A percentile compares a stretch with the other conserved stretches of the same genome.
phyloP scores from a whole-genome alignment of 2,329 filamentous ascomycete species.

The Lachnellula occidentalis region DNA sequence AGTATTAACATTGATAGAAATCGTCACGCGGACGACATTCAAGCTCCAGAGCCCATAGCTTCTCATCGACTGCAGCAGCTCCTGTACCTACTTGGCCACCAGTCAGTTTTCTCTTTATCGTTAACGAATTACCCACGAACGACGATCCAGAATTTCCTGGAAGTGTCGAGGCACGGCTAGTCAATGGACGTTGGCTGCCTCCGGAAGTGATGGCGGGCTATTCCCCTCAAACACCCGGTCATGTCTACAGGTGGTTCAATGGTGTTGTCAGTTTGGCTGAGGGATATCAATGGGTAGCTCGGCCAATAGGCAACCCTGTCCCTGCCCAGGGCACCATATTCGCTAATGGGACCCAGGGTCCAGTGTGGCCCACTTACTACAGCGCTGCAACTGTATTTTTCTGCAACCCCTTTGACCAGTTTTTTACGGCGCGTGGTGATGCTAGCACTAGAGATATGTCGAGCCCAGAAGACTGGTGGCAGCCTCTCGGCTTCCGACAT shows the following conservation, averaged over 20 bases:
- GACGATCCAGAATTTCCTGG: slow-evolving; percentile 20
- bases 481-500: slow-evolving; percentile 16
- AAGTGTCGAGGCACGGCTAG: slow-evolving; percentile 10
- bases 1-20: background rate
- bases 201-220: slow-evolving; percentile 17
- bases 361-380: slow-evolving; percentile 7
- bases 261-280: slow-evolving; percentile 11
- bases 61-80: slow-evolving; percentile 1
- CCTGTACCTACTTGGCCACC: background rate
- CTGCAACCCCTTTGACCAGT: slow-evolving; percentile 17
- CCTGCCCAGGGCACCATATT: background rate
- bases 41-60: background rate
- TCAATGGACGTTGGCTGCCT: slow-evolving; percentile 20
- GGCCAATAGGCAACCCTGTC: background rate
- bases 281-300: slow-evolving; percentile 10
- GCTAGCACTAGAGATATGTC: slow-evolving; percentile 8
- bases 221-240: slow-evolving; percentile 9
- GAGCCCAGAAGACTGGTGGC: slow-evolving; percentile 15
- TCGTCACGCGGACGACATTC: background rate
- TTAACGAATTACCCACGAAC: slow-evolving; percentile 36
- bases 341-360: background rate
- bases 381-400: slow-evolving; percentile 19
- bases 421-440: slow-evolving; percentile 14
- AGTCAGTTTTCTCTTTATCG: slow-evolving; percentile 34
- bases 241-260: slow-evolving; percentile 23